Evolutionary conservation across 345 rosid genomes (phyloP).

Genomic region (Microthlaspi erraticum): DNA sequence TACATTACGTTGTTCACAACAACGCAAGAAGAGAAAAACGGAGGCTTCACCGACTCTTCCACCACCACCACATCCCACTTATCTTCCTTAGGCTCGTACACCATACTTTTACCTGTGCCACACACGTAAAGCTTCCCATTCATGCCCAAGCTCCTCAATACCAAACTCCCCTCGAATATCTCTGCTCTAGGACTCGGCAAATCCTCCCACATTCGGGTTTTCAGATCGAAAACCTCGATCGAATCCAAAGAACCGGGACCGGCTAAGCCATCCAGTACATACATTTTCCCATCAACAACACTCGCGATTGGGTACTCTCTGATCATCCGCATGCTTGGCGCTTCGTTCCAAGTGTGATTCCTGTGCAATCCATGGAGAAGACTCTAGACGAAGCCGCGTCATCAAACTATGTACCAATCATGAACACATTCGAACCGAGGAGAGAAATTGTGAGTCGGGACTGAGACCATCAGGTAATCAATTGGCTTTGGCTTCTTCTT

Average conservation of each 20-base stretch:
- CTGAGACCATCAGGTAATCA: background rate
- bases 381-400: background rate
- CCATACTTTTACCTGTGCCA: background rate
- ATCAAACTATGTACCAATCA: background rate
- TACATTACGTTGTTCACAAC: constrained; percentile 59
- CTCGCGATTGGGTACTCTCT: fast-evolving
- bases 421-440: no score
- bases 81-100: constrained; percentile 3
- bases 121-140: constrained; percentile 1
- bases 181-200: background rate
- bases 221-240: constrained; percentile 5
- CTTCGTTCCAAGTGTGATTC: background rate
- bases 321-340: background rate
- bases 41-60: constrained; percentile 43
- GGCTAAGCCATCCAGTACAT: background rate
- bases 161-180: background rate
- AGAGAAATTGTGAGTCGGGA: background rate
- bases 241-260: background rate
- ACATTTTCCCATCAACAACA: constrained; percentile 14
- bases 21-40: constrained; percentile 49
- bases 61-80: constrained; percentile 42
- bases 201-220: constrained; percentile 5
- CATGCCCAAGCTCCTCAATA: background rate
- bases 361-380: constrained; percentile 5
- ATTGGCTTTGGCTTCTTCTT: no score